Evolutionary conservation across 2,329 filamentous ascomycete species (phyloP).

Genomic region (Diaporthe sp.): DNA sequence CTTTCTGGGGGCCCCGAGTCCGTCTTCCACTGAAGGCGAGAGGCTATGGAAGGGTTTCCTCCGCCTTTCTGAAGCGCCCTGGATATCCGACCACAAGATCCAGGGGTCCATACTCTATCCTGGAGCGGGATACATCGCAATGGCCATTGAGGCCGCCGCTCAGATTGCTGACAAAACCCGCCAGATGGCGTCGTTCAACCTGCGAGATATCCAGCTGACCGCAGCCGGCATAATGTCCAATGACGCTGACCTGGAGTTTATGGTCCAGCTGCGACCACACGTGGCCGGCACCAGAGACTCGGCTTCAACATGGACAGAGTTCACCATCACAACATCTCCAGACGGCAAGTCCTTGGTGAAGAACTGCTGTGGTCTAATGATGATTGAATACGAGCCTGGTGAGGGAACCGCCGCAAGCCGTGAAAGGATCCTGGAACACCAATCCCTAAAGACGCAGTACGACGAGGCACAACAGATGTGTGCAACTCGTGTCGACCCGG

Average conservation of each 20-base stretch:
- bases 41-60: conserved; percentile 43
- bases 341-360: conserved; percentile 31
- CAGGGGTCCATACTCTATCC: conserved; percentile 20
- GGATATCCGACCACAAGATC: conserved; percentile 27
- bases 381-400: conserved; percentile 32
- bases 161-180: not conserved
- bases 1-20: not conserved
- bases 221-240: conserved; percentile 33
- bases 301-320: conserved; percentile 34
- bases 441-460: conserved; percentile 28
- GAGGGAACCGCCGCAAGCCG: conserved; percentile 29
- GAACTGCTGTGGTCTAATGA: conserved; percentile 35
- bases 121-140: conserved; percentile 27
- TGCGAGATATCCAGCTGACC: conserved; percentile 34
- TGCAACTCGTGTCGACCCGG: not conserved
- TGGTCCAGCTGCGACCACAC: conserved; percentile 34
- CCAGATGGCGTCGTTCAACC: conserved; percentile 1
- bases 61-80: conserved; percentile 36
- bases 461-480: conserved; percentile 11
- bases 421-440: conserved; percentile 25
- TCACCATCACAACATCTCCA: conserved; percentile 33
- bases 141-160: conserved; percentile 30
- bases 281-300: conserved; percentile 31
- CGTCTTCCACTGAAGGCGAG: not conserved
- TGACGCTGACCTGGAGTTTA: conserved; percentile 30